These are phyloP conservation scores for Paraurostyla sp. DNA, from an alignment of 73 alveolate genomes.

Conservation along the genomic window DNA sequence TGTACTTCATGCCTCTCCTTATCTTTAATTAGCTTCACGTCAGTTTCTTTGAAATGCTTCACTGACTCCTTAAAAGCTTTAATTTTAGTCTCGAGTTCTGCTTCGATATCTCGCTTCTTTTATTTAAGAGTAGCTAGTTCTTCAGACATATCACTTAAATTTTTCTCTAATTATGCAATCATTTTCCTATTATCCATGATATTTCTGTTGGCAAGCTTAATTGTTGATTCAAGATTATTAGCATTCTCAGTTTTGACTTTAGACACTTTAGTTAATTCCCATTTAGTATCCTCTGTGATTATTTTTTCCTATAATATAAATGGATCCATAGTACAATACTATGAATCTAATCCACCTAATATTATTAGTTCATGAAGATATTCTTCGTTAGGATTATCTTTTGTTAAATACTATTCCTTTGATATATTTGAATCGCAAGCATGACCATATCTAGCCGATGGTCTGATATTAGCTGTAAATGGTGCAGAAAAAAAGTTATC, in stretches of 20 bases:
- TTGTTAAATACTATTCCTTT: background rate
- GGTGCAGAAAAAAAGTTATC: constrained; percentile 48
- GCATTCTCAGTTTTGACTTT: constrained; percentile 43
- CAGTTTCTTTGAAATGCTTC: constrained; percentile 29
- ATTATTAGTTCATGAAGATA: constrained; percentile 19
- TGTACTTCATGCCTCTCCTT: constrained; percentile 33
- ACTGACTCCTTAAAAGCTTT: constrained; percentile 12
- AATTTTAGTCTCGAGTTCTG: constrained; percentile 13
- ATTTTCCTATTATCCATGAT: constrained; percentile 52
- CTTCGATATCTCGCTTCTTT: constrained; percentile 22
- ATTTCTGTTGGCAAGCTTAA: constrained; percentile 55
- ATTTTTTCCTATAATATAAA: constrained; percentile 38
- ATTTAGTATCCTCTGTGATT: constrained; percentile 43
- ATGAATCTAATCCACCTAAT: constrained; percentile 54
- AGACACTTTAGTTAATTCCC: constrained; percentile 38
- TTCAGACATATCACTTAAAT: constrained; percentile 43
- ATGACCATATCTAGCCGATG: constrained; percentile 63
- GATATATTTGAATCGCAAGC: constrained; percentile 37
- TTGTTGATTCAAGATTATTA: constrained; percentile 23
- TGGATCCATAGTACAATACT: constrained; percentile 71
- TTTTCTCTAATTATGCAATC: constrained; percentile 49
- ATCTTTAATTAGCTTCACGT: background rate
- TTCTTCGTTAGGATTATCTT: background rate
- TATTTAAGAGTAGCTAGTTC: constrained; percentile 29
- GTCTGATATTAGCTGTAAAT: constrained; percentile 58